Percentiles rank a stretch among this genome's conserved stretches.
Evolutionary conservation across 768 basidiomycete species (phyloP).

Genomic region (Paxillus rubicundulus): DNA sequence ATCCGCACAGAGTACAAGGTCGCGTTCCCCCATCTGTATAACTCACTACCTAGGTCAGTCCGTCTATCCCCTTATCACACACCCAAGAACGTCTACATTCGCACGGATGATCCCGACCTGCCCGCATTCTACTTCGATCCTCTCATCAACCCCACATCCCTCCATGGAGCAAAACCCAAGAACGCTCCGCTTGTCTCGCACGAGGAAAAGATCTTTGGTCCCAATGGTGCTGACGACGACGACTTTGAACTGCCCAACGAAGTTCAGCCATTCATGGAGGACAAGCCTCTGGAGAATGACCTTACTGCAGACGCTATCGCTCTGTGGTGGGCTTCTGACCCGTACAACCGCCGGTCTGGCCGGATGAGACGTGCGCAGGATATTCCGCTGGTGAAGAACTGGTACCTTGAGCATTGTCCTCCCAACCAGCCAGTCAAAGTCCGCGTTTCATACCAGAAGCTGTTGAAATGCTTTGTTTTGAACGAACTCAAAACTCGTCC

Average conservation of each 20-base stretch:
- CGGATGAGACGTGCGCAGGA: conserved; percentile 94
- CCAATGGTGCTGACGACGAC: conserved; percentile 81
- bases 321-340: conserved; percentile 98
- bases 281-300: conserved; percentile 81
- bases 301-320: conserved; percentile 95
- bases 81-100: conserved; percentile 98
- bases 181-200: conserved; percentile 81
- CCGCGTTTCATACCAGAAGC: conserved; percentile 97
- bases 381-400: conserved; percentile 93
- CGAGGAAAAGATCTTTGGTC: conserved; percentile 91
- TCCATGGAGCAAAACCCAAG: conserved; percentile 82
- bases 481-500: conserved; percentile 87
- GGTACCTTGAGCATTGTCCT: conserved; percentile 98
- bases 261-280: conserved; percentile 75
- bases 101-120: conserved; percentile 98
- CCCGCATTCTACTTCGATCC: conserved; percentile 99
- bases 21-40: conserved; percentile 98
- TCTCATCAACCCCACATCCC: conserved; percentile 94
- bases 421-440: conserved; percentile 96
- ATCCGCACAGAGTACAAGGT: conserved; percentile 99
- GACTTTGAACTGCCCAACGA: conserved; percentile 82
- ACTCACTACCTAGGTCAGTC: conserved; percentile 94
- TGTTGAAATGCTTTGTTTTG: conserved; percentile 92
- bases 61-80: conserved; percentile 88
- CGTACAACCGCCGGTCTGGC: conserved; percentile 90